Evolutionary conservation across 805 yeast species (phyloP).

Genomic region (Barnettozyma wickerhamii): DNA sequence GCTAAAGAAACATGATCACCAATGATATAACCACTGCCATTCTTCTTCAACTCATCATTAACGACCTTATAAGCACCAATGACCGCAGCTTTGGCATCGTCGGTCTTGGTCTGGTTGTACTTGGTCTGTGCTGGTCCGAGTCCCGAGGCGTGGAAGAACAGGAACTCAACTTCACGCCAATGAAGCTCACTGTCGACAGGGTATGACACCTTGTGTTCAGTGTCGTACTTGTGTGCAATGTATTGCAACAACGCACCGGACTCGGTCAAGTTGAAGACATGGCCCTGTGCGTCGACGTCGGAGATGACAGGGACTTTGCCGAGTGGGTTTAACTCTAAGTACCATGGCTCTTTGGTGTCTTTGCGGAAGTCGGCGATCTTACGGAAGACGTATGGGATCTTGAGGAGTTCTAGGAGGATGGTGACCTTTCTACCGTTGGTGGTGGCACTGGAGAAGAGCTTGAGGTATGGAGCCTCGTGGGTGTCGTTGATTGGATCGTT

Average conservation of each 20-base stretch:
- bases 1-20: slow-evolving; percentile 57
- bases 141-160: slow-evolving; percentile 54
- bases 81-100: slow-evolving; percentile 21
- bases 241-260: slow-evolving; percentile 58
- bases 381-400: slow-evolving; percentile 29
- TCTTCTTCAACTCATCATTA: slow-evolving; percentile 43
- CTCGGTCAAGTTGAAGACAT: slow-evolving; percentile 43
- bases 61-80: slow-evolving; percentile 46
- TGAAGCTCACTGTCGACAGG: slow-evolving; percentile 37
- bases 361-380: slow-evolving; percentile 36
- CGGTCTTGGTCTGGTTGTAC: slow-evolving; percentile 35
- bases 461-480: slow-evolving; percentile 35
- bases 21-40: slow-evolving; percentile 46
- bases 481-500: background rate
- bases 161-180: slow-evolving; percentile 48
- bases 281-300: slow-evolving; percentile 33
- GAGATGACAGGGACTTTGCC: slow-evolving; percentile 57
- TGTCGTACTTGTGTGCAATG: slow-evolving; percentile 55
- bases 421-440: slow-evolving; percentile 38
- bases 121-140: slow-evolving; percentile 62
- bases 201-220: slow-evolving; percentile 38
- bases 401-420: slow-evolving; percentile 32
- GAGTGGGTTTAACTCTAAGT: slow-evolving; percentile 46
- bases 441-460: slow-evolving; percentile 36
- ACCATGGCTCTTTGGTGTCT: slow-evolving; percentile 55